Percentiles rank a stretch among this genome's conserved stretches.
phyloP scores from a whole-genome alignment of 371 early-diverging fungal genomes.

The Haplosporangium sp. region DNA sequence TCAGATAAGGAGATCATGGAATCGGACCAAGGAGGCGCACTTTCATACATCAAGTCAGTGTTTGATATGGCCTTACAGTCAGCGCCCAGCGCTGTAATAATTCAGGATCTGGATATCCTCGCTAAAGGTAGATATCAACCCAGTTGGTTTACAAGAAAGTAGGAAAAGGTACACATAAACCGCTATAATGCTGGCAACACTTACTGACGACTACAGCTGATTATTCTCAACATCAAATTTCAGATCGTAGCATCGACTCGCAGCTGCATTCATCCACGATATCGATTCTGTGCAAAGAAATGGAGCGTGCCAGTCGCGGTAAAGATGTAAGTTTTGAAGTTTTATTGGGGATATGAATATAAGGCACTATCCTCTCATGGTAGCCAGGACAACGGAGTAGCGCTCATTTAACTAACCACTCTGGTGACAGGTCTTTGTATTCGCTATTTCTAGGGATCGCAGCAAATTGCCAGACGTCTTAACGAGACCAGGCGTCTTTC shows the following conservation, averaged over 20 bases:
- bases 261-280: slow-evolving; percentile 28
- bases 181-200: too few relatives aligned
- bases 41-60: slow-evolving; percentile 29
- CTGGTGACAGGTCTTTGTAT: slow-evolving; percentile 32
- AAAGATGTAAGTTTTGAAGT: slow-evolving; percentile 37
- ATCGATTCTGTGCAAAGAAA: slow-evolving; percentile 31
- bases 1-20: slow-evolving; percentile 42
- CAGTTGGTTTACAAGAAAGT: too few relatives aligned
- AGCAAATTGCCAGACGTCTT: slow-evolving; percentile 36
- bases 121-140: slow-evolving; percentile 22
- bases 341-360: too few relatives aligned
- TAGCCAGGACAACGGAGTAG: too few relatives aligned
- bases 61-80: slow-evolving; percentile 46
- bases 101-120: slow-evolving; percentile 40
- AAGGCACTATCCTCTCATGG: too few relatives aligned
- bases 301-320: slow-evolving; percentile 26
- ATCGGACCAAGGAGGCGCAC: slow-evolving; percentile 29
- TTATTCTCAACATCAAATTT: neutral
- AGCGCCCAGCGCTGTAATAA: slow-evolving; percentile 35
- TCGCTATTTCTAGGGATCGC: slow-evolving; percentile 35
- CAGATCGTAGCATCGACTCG: slow-evolving; percentile 41
- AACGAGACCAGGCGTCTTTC: slow-evolving; percentile 22
- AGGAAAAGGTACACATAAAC: too few relatives aligned
- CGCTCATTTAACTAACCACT: neutral
- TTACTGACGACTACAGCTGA: neutral